A percentile compares a stretch with the other conserved stretches of the same genome.
phyloP scores from a whole-genome alignment of 23 red algal species.

The Gracilaria domingensis region DNA sequence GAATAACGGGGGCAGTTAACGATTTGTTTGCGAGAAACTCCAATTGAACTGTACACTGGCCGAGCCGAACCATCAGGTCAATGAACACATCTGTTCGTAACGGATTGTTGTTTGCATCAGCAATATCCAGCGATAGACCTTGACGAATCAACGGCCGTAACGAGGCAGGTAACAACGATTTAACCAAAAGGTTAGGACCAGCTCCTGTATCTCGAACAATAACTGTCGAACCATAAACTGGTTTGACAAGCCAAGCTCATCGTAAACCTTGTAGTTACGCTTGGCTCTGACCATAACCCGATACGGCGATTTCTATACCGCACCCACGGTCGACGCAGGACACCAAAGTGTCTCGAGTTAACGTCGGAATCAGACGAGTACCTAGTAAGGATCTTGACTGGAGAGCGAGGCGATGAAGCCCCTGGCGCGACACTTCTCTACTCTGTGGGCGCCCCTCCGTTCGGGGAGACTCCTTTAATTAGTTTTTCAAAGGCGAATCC shows the following conservation, averaged over 20 bases:
- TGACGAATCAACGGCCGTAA: not conserved
- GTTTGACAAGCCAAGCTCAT: constrained; percentile 3
- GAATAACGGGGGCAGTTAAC: too few relatives aligned
- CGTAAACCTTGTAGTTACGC: constrained; percentile 31
- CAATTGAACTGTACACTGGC: too few relatives aligned
- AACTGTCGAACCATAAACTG: constrained; percentile 5
- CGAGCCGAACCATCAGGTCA: too few relatives aligned
- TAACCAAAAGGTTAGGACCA: too few relatives aligned
- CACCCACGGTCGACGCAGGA: too few relatives aligned
- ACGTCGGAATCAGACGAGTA: too few relatives aligned
- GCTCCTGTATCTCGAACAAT: constrained; percentile 30
- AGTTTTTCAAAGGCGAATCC: too few relatives aligned
- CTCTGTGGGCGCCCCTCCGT: not conserved
- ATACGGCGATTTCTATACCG: not conserved
- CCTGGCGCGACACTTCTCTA: not conserved
- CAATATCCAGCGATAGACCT: not conserved
- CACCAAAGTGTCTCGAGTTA: too few relatives aligned
- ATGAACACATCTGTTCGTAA: constrained; percentile 3
- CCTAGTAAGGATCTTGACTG: too few relatives aligned
- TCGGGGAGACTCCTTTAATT: not conserved
- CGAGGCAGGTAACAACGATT: not conserved
- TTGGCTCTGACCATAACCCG: constrained; percentile 24
- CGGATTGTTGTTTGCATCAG: constrained; percentile 40
- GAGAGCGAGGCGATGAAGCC: constrained; percentile 4
- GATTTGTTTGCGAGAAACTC: too few relatives aligned